Evolutionary conservation across 2,329 filamentous ascomycete genomes (phyloP).

Genomic region (Neonectria punicea): DNA sequence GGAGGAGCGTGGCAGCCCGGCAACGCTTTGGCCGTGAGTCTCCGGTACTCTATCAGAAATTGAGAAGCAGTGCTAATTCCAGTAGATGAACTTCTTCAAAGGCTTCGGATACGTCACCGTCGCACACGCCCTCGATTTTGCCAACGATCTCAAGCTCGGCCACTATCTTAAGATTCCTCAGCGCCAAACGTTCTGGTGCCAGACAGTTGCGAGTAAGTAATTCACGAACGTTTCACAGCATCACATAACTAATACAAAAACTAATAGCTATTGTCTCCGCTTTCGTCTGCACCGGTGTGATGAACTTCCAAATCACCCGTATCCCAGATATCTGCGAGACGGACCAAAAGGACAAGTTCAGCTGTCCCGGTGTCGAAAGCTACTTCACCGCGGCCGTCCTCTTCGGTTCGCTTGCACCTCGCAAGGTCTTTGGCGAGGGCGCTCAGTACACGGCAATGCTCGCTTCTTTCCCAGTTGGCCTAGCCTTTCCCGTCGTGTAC

Average conservation of each 20-base stretch:
- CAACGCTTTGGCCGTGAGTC: conserved; percentile 52
- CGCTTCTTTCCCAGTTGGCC: conserved; percentile 54
- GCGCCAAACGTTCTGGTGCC: conserved; percentile 48
- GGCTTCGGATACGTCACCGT: conserved; percentile 52
- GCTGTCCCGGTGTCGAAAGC: conserved; percentile 51
- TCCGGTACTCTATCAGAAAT: rapidly evolving
- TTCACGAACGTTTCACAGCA: rapidly evolving
- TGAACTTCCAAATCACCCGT: conserved; percentile 51
- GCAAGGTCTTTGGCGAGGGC: conserved; percentile 49
- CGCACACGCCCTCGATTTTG: conserved; percentile 51
- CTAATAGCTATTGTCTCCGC: conserved; percentile 45
- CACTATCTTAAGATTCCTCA: conserved; percentile 59
- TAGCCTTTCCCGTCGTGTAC: conserved; percentile 50
- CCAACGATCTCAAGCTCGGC: conserved; percentile 49
- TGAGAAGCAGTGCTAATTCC: not conserved
- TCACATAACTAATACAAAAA: not conserved
- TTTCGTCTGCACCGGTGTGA: conserved; percentile 48
- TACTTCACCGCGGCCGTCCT: conserved; percentile 54
- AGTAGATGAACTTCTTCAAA: conserved; percentile 59
- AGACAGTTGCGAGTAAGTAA: conserved; percentile 45
- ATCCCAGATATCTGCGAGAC: conserved; percentile 52
- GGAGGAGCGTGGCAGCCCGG: conserved; percentile 55
- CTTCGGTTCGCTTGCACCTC: conserved; percentile 53
- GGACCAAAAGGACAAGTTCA: conserved; percentile 49
- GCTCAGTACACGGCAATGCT: conserved; percentile 51